Base-by-base conservation (phyloP, 2,329 filamentous ascomycete genomes). In the Ascochyta fabae region DNA sequence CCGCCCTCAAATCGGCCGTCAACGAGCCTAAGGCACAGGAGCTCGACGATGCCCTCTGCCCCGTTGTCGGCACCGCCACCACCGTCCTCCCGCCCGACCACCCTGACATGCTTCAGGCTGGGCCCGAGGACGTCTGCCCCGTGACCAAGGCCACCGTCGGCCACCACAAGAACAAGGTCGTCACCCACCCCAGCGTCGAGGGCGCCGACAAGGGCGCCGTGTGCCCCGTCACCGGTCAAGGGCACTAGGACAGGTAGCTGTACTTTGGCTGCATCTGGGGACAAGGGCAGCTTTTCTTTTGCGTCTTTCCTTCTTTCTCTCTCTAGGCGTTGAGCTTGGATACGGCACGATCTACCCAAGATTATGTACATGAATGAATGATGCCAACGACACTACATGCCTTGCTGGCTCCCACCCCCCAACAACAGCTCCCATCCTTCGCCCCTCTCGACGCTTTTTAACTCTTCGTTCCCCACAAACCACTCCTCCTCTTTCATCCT, bases 141-240 rank as follows among this genome's bases (percentile, higher is more conserved):
- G 71, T 79, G n/a, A 79, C 77, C 23, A 78, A 78, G 62, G 78
- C 77, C 6, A 77, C 68, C 6, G 68, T 79, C 12, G 75, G 71
- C 23, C 78, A 80, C 51, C 78, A 80, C 52, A 71, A 75, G 70
- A 64, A 68, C 7, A 79, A 79, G 67, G 75, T 80, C 9, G 66
- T 72, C 36, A 64, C 63, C 46, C 78, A 80, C 59, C 77, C 77
- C 9, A 70, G 60, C 40, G 75, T 80, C n/a, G 54, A 72, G 36
- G 67, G 69, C 4, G 73, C 75, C 15, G 69, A 69, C n/a, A 59
- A 73, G 19, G 76, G 67, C 2, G 64, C 68, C 9, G 74, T 78
- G 44, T 80, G 78, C 60, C 78, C 78, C 9, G 77, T 80, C 48
- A 77, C 74, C 22, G 76, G 76, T 6, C 68, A 70, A 56, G 67